Evolutionary conservation across 371 early-diverging fungal genomes (phyloP).

Genomic region (Rhizopus arrhizus): DNA sequence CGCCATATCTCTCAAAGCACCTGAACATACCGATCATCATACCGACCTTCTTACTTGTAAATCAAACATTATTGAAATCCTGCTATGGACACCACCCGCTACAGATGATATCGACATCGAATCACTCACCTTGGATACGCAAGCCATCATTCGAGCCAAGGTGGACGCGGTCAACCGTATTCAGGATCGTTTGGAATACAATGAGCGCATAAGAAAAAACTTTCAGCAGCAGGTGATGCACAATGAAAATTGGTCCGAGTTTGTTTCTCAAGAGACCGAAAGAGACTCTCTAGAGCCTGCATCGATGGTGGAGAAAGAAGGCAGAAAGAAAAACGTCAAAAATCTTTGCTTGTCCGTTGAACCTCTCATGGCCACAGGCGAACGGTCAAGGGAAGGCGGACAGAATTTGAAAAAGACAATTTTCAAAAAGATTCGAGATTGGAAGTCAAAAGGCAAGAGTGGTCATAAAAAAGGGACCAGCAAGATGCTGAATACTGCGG

Average conservation of each 20-base stretch:
- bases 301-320: background rate
- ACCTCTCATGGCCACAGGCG: background rate
- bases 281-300: background rate
- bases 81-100: slow-evolving; percentile 59
- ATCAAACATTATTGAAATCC: slow-evolving; percentile 52
- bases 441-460: slow-evolving; percentile 22
- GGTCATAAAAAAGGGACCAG: slow-evolving; percentile 48
- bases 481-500: slow-evolving; percentile 15
- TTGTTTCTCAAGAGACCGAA: slow-evolving; percentile 22
- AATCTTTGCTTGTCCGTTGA: slow-evolving; percentile 15
- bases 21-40: background rate
- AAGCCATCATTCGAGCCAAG: slow-evolving; percentile 35
- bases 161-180: slow-evolving; percentile 54
- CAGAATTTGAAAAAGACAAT: slow-evolving; percentile 19
- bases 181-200: slow-evolving; percentile 50
- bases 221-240: slow-evolving; percentile 41
- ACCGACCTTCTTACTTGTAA: no score
- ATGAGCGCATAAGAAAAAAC: slow-evolving; percentile 40
- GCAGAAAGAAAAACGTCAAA: background rate
- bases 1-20: slow-evolving; percentile 49
- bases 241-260: slow-evolving; percentile 46
- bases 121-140: slow-evolving; percentile 36
- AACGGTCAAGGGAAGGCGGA: background rate
- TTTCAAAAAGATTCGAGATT: slow-evolving; percentile 25
- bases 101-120: slow-evolving; percentile 35